Percentiles rank a stretch among this genome's conserved stretches.
These are phyloP conservation scores for Blechomonas ayalai DNA, from an alignment of 208 protist species.

Conservation along the genomic window DNA sequence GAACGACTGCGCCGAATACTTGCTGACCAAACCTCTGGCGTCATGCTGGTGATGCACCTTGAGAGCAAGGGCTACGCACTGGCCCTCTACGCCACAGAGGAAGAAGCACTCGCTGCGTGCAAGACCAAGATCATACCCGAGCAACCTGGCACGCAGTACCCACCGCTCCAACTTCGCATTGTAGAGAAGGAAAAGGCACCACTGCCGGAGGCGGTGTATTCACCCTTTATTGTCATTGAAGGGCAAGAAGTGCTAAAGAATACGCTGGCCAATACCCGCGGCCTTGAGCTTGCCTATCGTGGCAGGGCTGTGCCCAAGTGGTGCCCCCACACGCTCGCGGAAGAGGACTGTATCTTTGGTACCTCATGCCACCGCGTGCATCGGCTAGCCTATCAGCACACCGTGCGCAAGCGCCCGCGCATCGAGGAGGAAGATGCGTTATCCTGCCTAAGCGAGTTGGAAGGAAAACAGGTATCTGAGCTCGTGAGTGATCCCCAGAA, in stretches of 20 bases:
- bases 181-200: slow-evolving; percentile 59
- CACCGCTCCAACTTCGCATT: slow-evolving; percentile 62
- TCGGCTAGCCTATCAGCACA: slow-evolving; percentile 39
- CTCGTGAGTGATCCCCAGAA: too few relatives aligned
- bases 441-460: too few relatives aligned
- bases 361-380: slow-evolving; percentile 62
- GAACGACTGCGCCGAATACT: slow-evolving; percentile 73
- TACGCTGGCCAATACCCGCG: slow-evolving; percentile 52
- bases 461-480: too few relatives aligned
- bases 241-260: slow-evolving; percentile 56
- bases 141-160: slow-evolving; percentile 18
- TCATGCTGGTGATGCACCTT: slow-evolving; percentile 87
- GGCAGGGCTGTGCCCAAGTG: slow-evolving; percentile 51
- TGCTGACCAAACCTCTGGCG: slow-evolving; percentile 58
- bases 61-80: slow-evolving; percentile 64
- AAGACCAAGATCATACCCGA: slow-evolving; percentile 43
- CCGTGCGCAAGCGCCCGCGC: slow-evolving; percentile 60
- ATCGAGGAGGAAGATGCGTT: slow-evolving; percentile 22
- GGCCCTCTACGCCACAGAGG: slow-evolving; percentile 77
- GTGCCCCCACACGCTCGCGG: slow-evolving; percentile 54
- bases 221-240: slow-evolving; percentile 53
- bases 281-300: slow-evolving; percentile 71
- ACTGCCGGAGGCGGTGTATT: slow-evolving; percentile 72
- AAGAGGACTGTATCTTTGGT: slow-evolving; percentile 74
- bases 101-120: slow-evolving; percentile 77